Conservation (phyloP, 257 asterid species). For the Henckelia pumila region DNA sequence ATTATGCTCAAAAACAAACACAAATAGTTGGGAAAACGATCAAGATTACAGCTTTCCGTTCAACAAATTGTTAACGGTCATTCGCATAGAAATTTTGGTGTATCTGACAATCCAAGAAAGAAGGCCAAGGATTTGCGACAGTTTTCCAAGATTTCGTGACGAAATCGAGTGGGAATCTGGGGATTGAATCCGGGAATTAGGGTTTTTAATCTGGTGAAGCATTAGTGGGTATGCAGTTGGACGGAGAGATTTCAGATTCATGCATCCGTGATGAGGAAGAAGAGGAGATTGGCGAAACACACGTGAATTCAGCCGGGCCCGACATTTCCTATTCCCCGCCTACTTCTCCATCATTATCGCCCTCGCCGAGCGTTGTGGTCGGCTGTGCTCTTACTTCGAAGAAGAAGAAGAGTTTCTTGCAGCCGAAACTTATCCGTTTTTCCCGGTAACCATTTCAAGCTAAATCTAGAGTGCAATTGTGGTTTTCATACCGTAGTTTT, state of each 20-base stretch:
- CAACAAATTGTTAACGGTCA: not conserved
- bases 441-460: constrained; percentile 44
- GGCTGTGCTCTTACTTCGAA: constrained; percentile 72
- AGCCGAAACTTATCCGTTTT: constrained; percentile 49
- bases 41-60: not conserved
- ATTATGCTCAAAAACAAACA: not conserved
- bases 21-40: not conserved
- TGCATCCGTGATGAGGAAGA: constrained; percentile 26
- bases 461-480: not conserved
- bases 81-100: not conserved
- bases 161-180: not conserved
- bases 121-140: not conserved
- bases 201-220: constrained; percentile 19
- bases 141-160: not conserved
- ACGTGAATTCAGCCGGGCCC: constrained; percentile 21
- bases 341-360: constrained; percentile 7
- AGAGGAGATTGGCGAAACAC: constrained; percentile 21
- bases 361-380: constrained; percentile 43
- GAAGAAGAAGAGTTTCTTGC: constrained; percentile 66
- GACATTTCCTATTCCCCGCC: not conserved
- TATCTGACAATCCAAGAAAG: no score
- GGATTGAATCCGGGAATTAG: constrained; percentile 14
- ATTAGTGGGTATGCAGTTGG: constrained; percentile 28
- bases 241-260: constrained; percentile 30
- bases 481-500: not conserved